phyloP scores from a whole-genome alignment of 768 basidiomycete genomes.

The Russula ochroleuca region DNA sequence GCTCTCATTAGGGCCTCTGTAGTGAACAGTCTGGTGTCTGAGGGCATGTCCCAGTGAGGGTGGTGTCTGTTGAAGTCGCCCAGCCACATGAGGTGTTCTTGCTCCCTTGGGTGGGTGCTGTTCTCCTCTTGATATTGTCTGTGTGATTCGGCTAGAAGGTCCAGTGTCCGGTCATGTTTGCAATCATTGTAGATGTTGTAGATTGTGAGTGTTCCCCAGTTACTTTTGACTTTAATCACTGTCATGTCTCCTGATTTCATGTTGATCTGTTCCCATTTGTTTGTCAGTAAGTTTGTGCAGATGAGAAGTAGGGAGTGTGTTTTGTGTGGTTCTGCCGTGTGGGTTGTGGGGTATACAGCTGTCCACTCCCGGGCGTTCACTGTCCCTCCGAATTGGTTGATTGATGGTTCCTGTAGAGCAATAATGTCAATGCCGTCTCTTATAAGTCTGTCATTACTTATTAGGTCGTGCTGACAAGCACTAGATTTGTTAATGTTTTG shows the following conservation, averaged over 20 bases:
- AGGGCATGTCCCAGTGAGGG: background rate
- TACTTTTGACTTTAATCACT: background rate
- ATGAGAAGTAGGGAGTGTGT: background rate
- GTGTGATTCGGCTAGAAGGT: background rate
- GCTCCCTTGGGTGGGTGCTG: fast-evolving
- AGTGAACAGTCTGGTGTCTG: background rate
- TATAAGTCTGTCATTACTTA: no score
- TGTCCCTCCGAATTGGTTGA: background rate
- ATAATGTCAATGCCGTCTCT: background rate
- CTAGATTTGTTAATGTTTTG: no score
- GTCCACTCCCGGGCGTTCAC: background rate
- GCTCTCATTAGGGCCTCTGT: no score
- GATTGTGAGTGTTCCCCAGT: background rate
- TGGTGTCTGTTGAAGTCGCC: background rate
- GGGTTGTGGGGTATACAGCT: background rate
- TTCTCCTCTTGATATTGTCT: fast-evolving
- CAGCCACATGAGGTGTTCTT: background rate
- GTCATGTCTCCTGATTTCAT: background rate
- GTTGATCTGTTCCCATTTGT: background rate
- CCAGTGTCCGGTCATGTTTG: background rate
- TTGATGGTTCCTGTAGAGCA: background rate
- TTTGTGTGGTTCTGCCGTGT: background rate
- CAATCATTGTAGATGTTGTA: no score
- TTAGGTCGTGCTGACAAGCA: no score
- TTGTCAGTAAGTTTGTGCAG: fast-evolving